Percentiles rank a stretch among this genome's conserved stretches.
Conservation (phyloP, 2,329 filamentous ascomycete genomes). For the Sphaerulina musiva region DNA sequence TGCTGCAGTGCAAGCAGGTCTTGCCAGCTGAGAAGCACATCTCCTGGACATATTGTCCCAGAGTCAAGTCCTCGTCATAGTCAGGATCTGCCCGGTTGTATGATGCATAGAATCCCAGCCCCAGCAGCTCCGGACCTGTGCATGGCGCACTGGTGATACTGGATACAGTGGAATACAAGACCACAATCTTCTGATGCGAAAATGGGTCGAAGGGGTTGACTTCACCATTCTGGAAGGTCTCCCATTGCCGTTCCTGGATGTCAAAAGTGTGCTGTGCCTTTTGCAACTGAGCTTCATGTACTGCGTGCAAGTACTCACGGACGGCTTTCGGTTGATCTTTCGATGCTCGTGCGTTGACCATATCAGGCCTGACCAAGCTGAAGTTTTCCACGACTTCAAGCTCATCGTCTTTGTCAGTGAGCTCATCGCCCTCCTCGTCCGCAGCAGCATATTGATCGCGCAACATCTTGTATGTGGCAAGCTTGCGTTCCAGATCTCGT, state of each 20-base stretch:
- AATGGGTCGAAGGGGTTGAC: slow-evolving; percentile 88
- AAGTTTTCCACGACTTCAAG: slow-evolving; percentile 51
- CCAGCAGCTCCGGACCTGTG: slow-evolving; percentile 80
- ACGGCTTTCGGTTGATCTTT: slow-evolving; percentile 81
- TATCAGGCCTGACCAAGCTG: slow-evolving; percentile 85
- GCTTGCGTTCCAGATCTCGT: slow-evolving; percentile 77
- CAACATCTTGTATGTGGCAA: slow-evolving; percentile 74
- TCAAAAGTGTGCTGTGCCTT: slow-evolving; percentile 89
- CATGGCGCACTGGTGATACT: slow-evolving; percentile 91
- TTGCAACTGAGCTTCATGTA: slow-evolving; percentile 94
- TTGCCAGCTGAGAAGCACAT: slow-evolving; percentile 69
- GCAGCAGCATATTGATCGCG: slow-evolving; percentile 60
- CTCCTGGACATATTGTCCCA: slow-evolving; percentile 93
- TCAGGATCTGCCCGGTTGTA: slow-evolving; percentile 68
- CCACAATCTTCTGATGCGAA: slow-evolving; percentile 91
- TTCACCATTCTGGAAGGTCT: slow-evolving; percentile 85
- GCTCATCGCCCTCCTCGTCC: slow-evolving; percentile 36
- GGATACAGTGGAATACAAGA: slow-evolving; percentile 88
- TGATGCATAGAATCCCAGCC: slow-evolving; percentile 79
- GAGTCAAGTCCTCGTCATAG: slow-evolving; percentile 75
- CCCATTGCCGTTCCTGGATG: slow-evolving; percentile 93
- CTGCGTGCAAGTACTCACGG: slow-evolving; percentile 86
- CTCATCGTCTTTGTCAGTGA: slow-evolving; percentile 30
- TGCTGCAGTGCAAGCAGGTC: slow-evolving; percentile 78
- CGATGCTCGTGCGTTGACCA: slow-evolving; percentile 82